These are phyloP conservation scores for Nigrospora oryzae DNA, from an alignment of 2,329 filamentous ascomycete genomes.

Conservation along the genomic window DNA sequence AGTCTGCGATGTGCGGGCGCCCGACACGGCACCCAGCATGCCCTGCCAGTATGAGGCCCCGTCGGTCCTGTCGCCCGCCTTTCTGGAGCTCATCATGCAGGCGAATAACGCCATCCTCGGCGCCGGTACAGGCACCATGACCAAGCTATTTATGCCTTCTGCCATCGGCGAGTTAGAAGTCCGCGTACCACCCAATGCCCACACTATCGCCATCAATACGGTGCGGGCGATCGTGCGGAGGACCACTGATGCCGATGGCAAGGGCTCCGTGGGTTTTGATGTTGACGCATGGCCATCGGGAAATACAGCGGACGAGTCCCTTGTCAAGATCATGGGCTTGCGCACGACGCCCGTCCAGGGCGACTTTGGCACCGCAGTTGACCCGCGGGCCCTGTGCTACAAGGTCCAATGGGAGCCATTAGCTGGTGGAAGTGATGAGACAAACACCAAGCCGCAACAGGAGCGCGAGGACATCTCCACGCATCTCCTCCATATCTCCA, in stretches of 20 bases:
- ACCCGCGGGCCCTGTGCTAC: constrained; percentile 6
- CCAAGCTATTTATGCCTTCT: neutral
- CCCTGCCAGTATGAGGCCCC: neutral
- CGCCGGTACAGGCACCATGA: neutral
- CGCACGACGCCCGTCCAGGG: neutral
- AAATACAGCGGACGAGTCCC: neutral
- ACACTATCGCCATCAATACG: too few species aligned
- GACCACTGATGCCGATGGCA: neutral
- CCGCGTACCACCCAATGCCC: neutral
- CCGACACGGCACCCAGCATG: neutral
- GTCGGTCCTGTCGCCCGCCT: neutral
- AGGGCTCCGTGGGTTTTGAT: neutral
- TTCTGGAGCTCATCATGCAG: neutral
- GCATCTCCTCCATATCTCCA: neutral
- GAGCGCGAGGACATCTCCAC: too few species aligned
- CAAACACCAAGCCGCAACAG: too few species aligned
- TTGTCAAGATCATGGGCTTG: neutral
- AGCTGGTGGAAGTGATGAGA: neutral
- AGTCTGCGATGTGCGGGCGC: neutral
- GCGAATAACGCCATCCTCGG: neutral
- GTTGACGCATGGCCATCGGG: neutral
- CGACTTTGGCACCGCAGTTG: neutral
- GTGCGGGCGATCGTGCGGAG: too few species aligned
- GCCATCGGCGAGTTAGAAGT: neutral
- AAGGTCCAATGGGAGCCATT: constrained; percentile 11